These are phyloP conservation scores for Trichoderma sp. DNA, from an alignment of 2,329 filamentous ascomycete genomes.

Conservation along the genomic window DNA sequence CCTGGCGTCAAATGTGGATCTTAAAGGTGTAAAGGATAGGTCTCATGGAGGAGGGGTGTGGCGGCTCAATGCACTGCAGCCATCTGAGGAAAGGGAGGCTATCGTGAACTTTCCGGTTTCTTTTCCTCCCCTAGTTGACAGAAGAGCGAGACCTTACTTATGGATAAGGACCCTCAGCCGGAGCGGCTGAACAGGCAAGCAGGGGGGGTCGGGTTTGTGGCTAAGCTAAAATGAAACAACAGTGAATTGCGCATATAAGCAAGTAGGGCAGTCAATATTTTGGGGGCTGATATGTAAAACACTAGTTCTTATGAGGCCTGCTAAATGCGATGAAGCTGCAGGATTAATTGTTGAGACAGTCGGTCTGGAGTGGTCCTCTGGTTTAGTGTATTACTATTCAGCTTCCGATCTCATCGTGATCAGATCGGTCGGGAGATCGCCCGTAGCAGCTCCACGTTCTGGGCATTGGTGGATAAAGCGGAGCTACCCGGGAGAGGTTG, in stretches of 20 bases:
- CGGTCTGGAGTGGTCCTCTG: neutral
- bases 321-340: neutral
- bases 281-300: neutral
- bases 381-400: neutral
- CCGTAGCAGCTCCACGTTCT: neutral
- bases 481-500: neutral
- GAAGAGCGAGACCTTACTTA: neutral
- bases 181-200: neutral
- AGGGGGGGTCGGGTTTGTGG: neutral
- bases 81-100: neutral
- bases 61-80: neutral
- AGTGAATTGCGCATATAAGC: neutral
- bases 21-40: neutral
- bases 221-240: neutral
- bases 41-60: neutral
- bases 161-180: neutral
- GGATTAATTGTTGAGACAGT: neutral
- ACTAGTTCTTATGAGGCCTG: neutral
- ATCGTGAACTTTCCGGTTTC: neutral
- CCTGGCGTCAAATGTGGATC: neutral
- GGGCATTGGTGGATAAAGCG: neutral
- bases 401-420: conserved; percentile 14
- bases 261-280: neutral
- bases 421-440: conserved; percentile 22
- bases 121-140: neutral